A percentile compares a stretch with the other conserved stretches of the same genome.
These are phyloP conservation scores for Septoria linicola DNA, from an alignment of 2,329 filamentous ascomycete species.

Conservation along the genomic window DNA sequence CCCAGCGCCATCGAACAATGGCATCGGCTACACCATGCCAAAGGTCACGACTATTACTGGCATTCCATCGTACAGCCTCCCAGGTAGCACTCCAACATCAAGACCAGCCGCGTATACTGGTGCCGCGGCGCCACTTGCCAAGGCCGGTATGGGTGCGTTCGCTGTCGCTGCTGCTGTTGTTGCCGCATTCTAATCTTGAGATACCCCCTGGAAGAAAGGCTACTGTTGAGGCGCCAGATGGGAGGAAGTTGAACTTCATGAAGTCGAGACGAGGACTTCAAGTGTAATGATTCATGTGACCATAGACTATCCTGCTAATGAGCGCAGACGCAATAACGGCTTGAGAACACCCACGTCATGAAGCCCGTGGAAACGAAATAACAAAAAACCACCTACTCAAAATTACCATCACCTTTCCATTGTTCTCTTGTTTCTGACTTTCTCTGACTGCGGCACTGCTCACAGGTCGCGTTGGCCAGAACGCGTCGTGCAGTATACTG, in stretches of 20 bases:
- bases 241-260: not conserved
- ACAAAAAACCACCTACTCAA: not conserved
- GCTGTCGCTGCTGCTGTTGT: slow-evolving; percentile 14
- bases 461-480: not conserved
- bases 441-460: not conserved
- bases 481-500: not conserved
- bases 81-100: slow-evolving; percentile 12
- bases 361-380: slow-evolving; percentile 7
- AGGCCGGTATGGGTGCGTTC: slow-evolving; percentile 12
- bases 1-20: not conserved
- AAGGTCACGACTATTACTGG: slow-evolving; percentile 3
- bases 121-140: slow-evolving; percentile 13
- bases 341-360: slow-evolving; percentile 12
- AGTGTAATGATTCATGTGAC: slow-evolving; percentile 13
- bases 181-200: slow-evolving; percentile 12
- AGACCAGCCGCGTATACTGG: slow-evolving; percentile 11
- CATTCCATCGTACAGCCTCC: slow-evolving; percentile 9
- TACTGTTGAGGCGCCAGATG: not conserved
- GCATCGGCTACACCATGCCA: slow-evolving; percentile 8
- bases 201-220: not conserved
- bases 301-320: slow-evolving; percentile 10
- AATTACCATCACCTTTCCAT: not conserved
- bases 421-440: not conserved
- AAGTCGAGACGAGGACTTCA: slow-evolving; percentile 7
- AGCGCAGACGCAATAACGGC: slow-evolving; percentile 11